These are phyloP conservation scores for Nidula niveotomentosa DNA, from an alignment of 1,284 basidiomycete genomes.

Conservation along the genomic window DNA sequence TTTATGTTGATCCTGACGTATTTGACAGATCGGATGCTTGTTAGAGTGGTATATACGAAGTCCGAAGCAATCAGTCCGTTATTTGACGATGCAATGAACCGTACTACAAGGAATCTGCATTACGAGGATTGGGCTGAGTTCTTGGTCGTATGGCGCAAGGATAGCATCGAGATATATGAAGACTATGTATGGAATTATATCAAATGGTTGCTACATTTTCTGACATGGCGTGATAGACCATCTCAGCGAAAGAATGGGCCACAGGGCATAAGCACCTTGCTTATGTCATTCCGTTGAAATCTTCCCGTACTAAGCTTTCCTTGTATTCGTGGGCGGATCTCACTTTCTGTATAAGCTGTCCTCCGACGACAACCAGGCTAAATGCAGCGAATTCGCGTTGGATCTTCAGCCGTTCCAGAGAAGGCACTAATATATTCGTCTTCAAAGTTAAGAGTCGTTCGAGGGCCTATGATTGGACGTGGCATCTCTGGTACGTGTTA, in stretches of 20 bases:
- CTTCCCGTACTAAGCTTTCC: slow-evolving; percentile 61
- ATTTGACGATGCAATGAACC: slow-evolving; percentile 72
- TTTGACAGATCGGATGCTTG: slow-evolving; percentile 77
- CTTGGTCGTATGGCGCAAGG: slow-evolving; percentile 76
- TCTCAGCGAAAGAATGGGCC: slow-evolving; percentile 62
- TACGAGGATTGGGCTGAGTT: slow-evolving; percentile 76
- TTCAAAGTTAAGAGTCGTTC: slow-evolving; percentile 75
- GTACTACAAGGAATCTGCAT: slow-evolving; percentile 59
- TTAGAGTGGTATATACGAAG: slow-evolving; percentile 67
- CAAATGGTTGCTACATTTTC: not conserved
- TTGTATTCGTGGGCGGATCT: slow-evolving; percentile 82
- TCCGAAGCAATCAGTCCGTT: slow-evolving; percentile 45
- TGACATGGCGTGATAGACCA: slow-evolving; percentile 37
- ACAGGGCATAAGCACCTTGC: slow-evolving; percentile 67
- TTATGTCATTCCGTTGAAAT: slow-evolving; percentile 67
- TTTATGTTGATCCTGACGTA: slow-evolving; percentile 3
- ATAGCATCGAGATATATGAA: slow-evolving; percentile 75
- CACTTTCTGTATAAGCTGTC: slow-evolving; percentile 75
- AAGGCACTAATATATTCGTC: slow-evolving; percentile 78
- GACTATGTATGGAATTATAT: slow-evolving; percentile 59
- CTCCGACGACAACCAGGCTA: slow-evolving; percentile 45
- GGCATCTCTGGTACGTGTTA: slow-evolving; percentile 67
- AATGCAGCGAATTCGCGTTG: slow-evolving; percentile 38
- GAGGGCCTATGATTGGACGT: slow-evolving; percentile 79
- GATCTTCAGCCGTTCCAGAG: slow-evolving; percentile 44